These are phyloP conservation scores for Nothomitra cinnamomea DNA, from an alignment of 2,329 filamentous ascomycete species.

Conservation along the genomic window DNA sequence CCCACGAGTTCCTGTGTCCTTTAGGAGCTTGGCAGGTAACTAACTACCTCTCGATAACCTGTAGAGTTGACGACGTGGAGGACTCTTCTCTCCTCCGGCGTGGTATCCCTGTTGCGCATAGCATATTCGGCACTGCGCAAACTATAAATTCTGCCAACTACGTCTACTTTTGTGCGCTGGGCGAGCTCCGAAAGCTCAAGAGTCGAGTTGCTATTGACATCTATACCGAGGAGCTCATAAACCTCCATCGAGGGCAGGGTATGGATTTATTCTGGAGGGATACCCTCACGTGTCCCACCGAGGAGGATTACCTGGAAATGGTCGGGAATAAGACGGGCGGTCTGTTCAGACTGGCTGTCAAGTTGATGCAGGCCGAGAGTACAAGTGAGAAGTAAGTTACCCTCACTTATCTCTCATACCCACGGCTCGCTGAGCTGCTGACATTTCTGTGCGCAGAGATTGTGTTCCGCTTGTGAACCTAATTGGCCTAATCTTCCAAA, in stretches of 20 bases:
- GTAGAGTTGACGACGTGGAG: slow-evolving; percentile 65
- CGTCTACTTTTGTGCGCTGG: slow-evolving; percentile 65
- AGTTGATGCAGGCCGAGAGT: slow-evolving; percentile 70
- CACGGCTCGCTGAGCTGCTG: background rate
- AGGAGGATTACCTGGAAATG: slow-evolving; percentile 90
- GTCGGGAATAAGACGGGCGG: slow-evolving; percentile 82
- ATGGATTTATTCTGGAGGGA: slow-evolving; percentile 89
- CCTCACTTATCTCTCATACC: background rate
- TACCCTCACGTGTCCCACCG: slow-evolving; percentile 64
- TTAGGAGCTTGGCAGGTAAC: background rate
- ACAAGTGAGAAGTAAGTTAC: slow-evolving; percentile 24
- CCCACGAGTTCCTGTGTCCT: background rate
- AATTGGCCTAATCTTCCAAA: slow-evolving; percentile 76
- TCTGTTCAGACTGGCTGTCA: slow-evolving; percentile 67
- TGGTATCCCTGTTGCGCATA: slow-evolving; percentile 67
- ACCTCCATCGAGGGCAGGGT: slow-evolving; percentile 73
- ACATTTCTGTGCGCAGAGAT: slow-evolving; percentile 30
- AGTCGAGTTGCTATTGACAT: slow-evolving; percentile 51
- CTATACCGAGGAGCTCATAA: slow-evolving; percentile 68
- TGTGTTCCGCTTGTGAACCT: slow-evolving; percentile 74
- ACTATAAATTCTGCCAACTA: slow-evolving; percentile 88
- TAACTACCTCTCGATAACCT: background rate
- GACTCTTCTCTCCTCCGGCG: slow-evolving; percentile 61
- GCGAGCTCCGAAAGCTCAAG: slow-evolving; percentile 53
- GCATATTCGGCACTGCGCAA: slow-evolving; percentile 70